A percentile compares a stretch with the other conserved stretches of the same genome.
phyloP scores from a whole-genome alignment of 306 rosid genomes.

The Bauhinia variegata region DNA sequence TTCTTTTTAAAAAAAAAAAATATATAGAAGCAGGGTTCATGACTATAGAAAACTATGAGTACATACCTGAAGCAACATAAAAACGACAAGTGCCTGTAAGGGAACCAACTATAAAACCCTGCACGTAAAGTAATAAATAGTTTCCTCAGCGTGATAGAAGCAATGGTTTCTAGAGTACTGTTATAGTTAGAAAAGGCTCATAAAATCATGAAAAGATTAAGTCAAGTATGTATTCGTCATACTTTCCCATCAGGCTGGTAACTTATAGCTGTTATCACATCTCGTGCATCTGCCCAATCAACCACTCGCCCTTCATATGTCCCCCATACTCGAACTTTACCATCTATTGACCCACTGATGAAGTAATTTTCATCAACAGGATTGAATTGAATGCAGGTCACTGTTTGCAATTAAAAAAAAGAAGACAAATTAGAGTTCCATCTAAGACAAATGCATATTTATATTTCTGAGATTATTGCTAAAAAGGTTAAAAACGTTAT shows the following conservation, averaged over 20 bases:
- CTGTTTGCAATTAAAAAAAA: constrained; percentile 47
- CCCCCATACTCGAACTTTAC: constrained; percentile 92
- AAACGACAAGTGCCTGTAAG: constrained; percentile 71
- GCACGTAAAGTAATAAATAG: constrained; percentile 36
- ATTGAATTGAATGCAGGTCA: constrained; percentile 89
- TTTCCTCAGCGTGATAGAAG: constrained; percentile 21
- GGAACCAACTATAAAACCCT: constrained; percentile 85
- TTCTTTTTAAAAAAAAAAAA: background rate
- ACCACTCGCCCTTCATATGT: constrained; percentile 69
- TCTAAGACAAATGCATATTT: constrained; percentile 1
- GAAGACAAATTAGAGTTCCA: constrained; percentile 17
- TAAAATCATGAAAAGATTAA: constrained; percentile 14
- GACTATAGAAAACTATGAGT: constrained; percentile 21
- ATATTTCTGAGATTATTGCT: too few relatives aligned
- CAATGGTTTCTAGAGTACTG: background rate
- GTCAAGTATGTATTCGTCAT: constrained; percentile 33
- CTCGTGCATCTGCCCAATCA: constrained; percentile 82
- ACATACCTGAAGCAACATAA: constrained; percentile 72
- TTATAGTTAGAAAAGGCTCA: background rate
- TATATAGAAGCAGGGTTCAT: too few relatives aligned
- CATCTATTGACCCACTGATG: constrained; percentile 89
- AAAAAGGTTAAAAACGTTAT: too few relatives aligned
- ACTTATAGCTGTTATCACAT: constrained; percentile 80
- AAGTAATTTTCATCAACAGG: constrained; percentile 75
- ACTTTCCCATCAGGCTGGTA: constrained; percentile 82